These are phyloP conservation scores for Phytophthora palmivora DNA, from an alignment of 352 stramenopile genomes.

Conservation along the genomic window DNA sequence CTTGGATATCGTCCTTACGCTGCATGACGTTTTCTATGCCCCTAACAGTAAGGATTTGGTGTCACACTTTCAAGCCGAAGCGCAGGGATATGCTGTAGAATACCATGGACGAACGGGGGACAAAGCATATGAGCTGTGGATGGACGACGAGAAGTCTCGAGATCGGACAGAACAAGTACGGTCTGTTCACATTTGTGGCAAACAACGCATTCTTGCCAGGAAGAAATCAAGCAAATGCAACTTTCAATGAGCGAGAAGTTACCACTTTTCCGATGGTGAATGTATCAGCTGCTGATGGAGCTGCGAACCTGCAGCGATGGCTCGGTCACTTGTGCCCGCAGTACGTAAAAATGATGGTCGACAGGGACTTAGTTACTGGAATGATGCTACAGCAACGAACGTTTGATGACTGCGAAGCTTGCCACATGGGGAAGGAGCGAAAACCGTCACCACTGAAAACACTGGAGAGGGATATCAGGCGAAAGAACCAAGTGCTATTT, in stretches of 20 bases:
- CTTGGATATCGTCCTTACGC: not conserved
- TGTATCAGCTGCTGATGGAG: not conserved
- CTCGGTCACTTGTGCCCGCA: slow-evolving; percentile 12
- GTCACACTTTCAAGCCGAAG: slow-evolving; percentile 13
- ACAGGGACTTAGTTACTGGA: not conserved
- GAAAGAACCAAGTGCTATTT: slow-evolving; percentile 9
- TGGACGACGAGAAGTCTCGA: not conserved
- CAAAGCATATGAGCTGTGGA: slow-evolving; percentile 11
- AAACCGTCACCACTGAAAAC: not conserved
- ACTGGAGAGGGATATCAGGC: slow-evolving; percentile 3
- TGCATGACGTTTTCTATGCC: slow-evolving; percentile 5
- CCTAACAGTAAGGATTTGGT: slow-evolving; percentile 7
- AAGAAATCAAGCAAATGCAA: no score
- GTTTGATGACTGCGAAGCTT: slow-evolving; percentile 3
- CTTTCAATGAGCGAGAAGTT: no score
- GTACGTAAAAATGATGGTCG: slow-evolving; percentile 7
- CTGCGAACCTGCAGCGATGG: slow-evolving; percentile 8
- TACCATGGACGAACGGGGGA: slow-evolving; percentile 1
- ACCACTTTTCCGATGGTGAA: not conserved
- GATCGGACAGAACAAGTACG: slow-evolving; percentile 5
- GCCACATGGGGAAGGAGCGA: slow-evolving; percentile 6
- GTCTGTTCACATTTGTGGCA: slow-evolving; percentile 6
- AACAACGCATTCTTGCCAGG: not conserved
- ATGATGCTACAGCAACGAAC: no score
- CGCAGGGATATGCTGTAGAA: slow-evolving; percentile 12